These are phyloP conservation scores for Coemansia reversa DNA, from an alignment of 192 early-diverging fungal genomes.

Conservation along the genomic window DNA sequence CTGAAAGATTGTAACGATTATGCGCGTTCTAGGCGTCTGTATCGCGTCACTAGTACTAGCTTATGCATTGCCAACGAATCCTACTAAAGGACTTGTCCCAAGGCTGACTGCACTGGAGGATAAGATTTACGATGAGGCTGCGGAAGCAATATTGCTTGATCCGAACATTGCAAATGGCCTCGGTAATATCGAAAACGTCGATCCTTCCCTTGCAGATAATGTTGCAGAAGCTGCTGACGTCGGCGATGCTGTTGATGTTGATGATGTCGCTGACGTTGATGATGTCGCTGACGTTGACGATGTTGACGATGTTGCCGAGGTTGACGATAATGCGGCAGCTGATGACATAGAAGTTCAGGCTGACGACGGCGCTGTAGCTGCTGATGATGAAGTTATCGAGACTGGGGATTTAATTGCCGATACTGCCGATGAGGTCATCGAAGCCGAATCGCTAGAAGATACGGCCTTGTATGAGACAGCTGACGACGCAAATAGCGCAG, in stretches of 20 bases:
- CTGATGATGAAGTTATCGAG: neutral
- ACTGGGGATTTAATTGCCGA: neutral
- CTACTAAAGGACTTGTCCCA: slow-evolving; percentile 5
- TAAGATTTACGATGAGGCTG: slow-evolving; percentile 30
- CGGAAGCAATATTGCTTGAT: slow-evolving; percentile 25
- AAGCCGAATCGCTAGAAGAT: neutral
- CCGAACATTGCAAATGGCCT: slow-evolving; percentile 25
- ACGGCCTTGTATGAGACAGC: neutral
- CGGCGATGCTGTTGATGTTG: slow-evolving; percentile 1
- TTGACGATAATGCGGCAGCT: neutral
- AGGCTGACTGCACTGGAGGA: slow-evolving; percentile 17
- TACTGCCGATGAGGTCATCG: neutral
- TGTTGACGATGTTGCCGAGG: neutral
- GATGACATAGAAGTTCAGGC: neutral
- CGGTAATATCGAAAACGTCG: neutral
- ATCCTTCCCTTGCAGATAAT: neutral
- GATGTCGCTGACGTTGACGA: neutral
- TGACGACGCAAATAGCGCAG: neutral
- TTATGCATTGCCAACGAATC: slow-evolving; percentile 20
- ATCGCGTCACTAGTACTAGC: slow-evolving; percentile 23
- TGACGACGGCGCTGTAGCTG: neutral
- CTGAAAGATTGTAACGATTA: slow-evolving; percentile 20
- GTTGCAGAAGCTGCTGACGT: slow-evolving; percentile 7
- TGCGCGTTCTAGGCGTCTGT: slow-evolving; percentile 37
- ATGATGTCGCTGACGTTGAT: neutral